Conservation (phyloP, 768 basidiomycete species). For the Pleurotus salmoneostramineus region DNA sequence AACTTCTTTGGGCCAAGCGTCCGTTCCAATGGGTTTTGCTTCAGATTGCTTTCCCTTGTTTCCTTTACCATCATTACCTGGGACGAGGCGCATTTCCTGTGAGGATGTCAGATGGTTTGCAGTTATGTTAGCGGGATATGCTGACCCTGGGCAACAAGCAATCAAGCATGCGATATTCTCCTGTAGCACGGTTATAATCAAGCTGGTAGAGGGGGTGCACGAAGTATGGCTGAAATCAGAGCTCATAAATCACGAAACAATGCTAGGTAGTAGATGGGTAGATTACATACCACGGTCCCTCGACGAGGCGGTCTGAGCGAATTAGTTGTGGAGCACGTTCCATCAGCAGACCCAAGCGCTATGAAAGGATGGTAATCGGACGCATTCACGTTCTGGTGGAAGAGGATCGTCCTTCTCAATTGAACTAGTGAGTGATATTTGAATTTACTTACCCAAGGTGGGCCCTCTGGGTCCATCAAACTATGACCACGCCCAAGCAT, state of each 20-base stretch:
- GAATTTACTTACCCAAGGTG: constrained; percentile 69
- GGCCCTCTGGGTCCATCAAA: constrained; percentile 70
- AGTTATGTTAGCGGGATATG: constrained; percentile 47
- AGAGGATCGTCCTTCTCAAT: neutral
- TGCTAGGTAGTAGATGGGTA: neutral
- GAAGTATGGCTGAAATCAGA: constrained; percentile 59
- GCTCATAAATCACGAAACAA: neutral
- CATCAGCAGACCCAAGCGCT: constrained; percentile 81
- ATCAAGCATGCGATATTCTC: constrained; percentile 87
- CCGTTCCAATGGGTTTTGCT: constrained; percentile 37
- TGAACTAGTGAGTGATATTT: neutral
- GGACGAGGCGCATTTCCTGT: constrained; percentile 28
- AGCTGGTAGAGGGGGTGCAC: constrained; percentile 80
- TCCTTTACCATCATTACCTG: neutral
- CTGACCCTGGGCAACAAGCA: constrained; percentile 71
- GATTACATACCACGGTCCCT: constrained; percentile 59
- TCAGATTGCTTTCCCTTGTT: constrained; percentile 15
- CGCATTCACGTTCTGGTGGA: constrained; percentile 54
- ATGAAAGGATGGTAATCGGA: constrained; percentile 90
- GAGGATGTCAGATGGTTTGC: constrained; percentile 29
- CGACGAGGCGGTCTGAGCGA: constrained; percentile 61
- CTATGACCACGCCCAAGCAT: constrained; percentile 73
- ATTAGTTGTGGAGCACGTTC: constrained; percentile 73
- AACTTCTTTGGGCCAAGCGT: constrained; percentile 79
- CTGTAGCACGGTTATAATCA: constrained; percentile 76